phyloP scores from a whole-genome alignment of 1,284 basidiomycete genomes.

The Lentinus polychrous region DNA sequence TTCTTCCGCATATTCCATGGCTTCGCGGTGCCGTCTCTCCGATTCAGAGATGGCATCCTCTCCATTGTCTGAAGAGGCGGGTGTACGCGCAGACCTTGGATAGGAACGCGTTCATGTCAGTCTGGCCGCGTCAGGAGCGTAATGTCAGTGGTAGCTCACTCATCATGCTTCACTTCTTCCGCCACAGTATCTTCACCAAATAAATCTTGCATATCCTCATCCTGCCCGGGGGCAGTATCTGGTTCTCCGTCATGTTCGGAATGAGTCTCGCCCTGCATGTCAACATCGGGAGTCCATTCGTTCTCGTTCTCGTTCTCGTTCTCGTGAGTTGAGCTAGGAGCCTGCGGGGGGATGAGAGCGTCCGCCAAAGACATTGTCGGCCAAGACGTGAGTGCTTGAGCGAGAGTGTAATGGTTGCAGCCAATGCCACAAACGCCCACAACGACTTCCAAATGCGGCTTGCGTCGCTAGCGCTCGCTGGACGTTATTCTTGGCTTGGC shows the following conservation, averaged over 20 bases:
- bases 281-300: slow-evolving; percentile 10
- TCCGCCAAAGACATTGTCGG: slow-evolving; percentile 10
- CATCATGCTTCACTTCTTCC: slow-evolving; percentile 37
- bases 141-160: slow-evolving; percentile 14
- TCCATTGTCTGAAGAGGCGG: slow-evolving; percentile 42
- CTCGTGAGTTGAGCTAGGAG: background rate
- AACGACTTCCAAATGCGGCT: too few species aligned
- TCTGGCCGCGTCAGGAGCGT: background rate
- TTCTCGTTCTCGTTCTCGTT: background rate
- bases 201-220: slow-evolving; percentile 70
- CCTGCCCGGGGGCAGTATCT: slow-evolving; percentile 6
- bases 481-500: too few species aligned
- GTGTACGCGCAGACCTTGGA: slow-evolving; percentile 19
- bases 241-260: slow-evolving; percentile 5
- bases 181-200: slow-evolving; percentile 69
- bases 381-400: background rate
- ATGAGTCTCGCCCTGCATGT: slow-evolving; percentile 3
- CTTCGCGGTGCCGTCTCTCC: slow-evolving; percentile 60
- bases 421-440: too few species aligned
- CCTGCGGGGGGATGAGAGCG: slow-evolving; percentile 6
- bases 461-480: too few species aligned
- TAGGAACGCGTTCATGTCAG: background rate
- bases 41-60: slow-evolving; percentile 67
- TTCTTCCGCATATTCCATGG: slow-evolving; percentile 78
- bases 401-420: too few species aligned